Conservation (phyloP, 2,329 filamentous ascomycete species). For the Aspergillus fructus region DNA sequence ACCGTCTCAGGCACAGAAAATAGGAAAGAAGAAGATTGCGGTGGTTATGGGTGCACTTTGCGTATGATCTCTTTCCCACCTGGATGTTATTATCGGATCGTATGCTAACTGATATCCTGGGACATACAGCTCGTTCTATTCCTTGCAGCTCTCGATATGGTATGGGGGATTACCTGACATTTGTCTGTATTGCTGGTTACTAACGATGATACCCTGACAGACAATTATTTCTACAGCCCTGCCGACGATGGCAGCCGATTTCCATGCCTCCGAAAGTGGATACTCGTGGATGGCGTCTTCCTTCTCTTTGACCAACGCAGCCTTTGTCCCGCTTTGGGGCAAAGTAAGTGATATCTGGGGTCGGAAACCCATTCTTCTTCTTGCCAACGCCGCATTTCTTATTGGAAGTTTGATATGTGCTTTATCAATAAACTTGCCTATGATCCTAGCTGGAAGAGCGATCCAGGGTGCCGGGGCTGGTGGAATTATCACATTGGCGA, state of each 20-base stretch:
- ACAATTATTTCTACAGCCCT: conserved; percentile 49
- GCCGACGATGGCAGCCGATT: conserved; percentile 44
- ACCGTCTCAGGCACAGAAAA: conserved; percentile 37
- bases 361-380: conserved; percentile 61
- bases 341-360: conserved; percentile 68
- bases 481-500: conserved; percentile 62
- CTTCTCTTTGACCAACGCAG: conserved; percentile 47
- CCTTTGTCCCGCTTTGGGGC: conserved; percentile 58
- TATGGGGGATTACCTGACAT: conserved; percentile 21
- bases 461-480: conserved; percentile 65
- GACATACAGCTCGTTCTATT: conserved; percentile 53
- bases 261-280: conserved; percentile 43
- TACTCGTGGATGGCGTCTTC: conserved; percentile 52
- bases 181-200: not conserved
- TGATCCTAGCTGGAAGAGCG: conserved; percentile 62
- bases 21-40: conserved; percentile 41
- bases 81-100: not conserved
- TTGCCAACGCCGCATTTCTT: conserved; percentile 62
- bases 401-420: conserved; percentile 62
- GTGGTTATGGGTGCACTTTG: conserved; percentile 45
- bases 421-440: conserved; percentile 57
- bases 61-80: conserved; percentile 24
- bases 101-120: not conserved
- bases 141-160: conserved; percentile 60
- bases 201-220: conserved; percentile 17